These are phyloP conservation scores for Litsea cubeba DNA, from an alignment of 164 flowering plant genomes.

Conservation along the genomic window DNA sequence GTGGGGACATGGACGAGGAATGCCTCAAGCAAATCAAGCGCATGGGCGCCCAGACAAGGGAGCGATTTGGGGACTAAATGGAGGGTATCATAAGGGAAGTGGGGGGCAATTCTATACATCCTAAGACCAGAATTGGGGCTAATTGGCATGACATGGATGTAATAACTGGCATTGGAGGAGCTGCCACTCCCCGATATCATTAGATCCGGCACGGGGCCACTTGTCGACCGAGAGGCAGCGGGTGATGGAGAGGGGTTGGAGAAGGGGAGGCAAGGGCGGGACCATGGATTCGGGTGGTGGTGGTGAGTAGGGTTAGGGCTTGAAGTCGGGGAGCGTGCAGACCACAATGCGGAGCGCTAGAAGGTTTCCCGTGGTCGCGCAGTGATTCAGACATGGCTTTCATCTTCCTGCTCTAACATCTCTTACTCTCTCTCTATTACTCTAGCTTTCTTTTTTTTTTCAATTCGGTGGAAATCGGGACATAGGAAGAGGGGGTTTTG, in stretches of 20 bases:
- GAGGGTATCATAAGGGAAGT: slow-evolving; percentile 72
- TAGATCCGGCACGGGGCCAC: slow-evolving; percentile 76
- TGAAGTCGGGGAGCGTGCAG: slow-evolving; percentile 44
- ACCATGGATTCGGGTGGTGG: slow-evolving; percentile 24
- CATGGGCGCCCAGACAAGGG: slow-evolving; percentile 26
- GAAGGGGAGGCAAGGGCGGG: slow-evolving; percentile 39
- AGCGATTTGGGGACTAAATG: slow-evolving; percentile 74
- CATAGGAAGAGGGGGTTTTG: neutral
- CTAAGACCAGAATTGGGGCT: slow-evolving; percentile 59
- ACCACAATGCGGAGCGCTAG: slow-evolving; percentile 65
- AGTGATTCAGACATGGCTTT: slow-evolving; percentile 10
- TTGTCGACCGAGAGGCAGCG: no score
- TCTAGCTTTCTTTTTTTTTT: neutral
- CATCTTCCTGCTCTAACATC: slow-evolving; percentile 39
- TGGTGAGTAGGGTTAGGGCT: slow-evolving; percentile 15
- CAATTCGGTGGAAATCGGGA: neutral
- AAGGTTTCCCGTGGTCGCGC: slow-evolving; percentile 33
- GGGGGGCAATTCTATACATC: slow-evolving; percentile 77
- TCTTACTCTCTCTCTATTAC: slow-evolving; percentile 12
- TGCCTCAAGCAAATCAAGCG: slow-evolving; percentile 65
- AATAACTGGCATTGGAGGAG: slow-evolving; percentile 55
- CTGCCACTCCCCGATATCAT: slow-evolving; percentile 80
- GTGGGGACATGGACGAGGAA: slow-evolving; percentile 60
- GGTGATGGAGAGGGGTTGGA: no score
- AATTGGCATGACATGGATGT: slow-evolving; percentile 57